Evolutionary conservation across 768 basidiomycete species (phyloP).

Genomic region (Rhizopogon roseolus): DNA sequence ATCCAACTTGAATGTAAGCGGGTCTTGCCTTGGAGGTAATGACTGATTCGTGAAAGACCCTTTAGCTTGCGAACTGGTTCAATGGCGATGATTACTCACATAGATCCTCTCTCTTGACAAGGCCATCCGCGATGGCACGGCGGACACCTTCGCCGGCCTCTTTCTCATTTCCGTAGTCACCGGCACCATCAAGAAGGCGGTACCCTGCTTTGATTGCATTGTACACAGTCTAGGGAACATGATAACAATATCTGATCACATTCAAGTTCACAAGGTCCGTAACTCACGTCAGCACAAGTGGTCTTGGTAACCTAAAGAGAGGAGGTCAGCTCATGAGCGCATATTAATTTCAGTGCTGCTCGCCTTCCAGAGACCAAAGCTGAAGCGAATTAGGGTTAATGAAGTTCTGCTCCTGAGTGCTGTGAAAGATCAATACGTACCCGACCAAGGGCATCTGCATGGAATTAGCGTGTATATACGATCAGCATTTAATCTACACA

Average conservation of each 20-base stretch:
- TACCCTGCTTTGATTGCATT: conserved; percentile 83
- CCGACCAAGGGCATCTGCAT: conserved; percentile 67
- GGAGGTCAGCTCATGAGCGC: not conserved
- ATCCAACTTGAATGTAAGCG: not conserved
- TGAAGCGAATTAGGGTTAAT: conserved; percentile 17
- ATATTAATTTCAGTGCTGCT: conserved; percentile 4
- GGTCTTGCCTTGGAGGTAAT: conserved; percentile 73
- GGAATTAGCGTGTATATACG: not conserved
- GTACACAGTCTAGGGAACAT: conserved; percentile 59
- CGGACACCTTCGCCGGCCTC: conserved; percentile 76
- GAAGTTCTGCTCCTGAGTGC: not conserved
- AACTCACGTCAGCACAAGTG: conserved; percentile 54
- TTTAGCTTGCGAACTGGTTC: not conserved
- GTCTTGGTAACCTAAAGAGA: conserved; percentile 47
- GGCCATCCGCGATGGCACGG: conserved; percentile 72
- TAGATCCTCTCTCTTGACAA: conserved; percentile 85
- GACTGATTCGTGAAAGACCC: conserved; percentile 34
- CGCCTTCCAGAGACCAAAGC: conserved; percentile 73
- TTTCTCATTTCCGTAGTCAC: conserved; percentile 88
- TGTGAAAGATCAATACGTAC: conserved; percentile 27
- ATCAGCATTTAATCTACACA: not conserved
- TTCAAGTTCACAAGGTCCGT: not conserved
- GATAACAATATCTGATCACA: not conserved
- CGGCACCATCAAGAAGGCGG: conserved; percentile 81
- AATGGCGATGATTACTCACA: conserved; percentile 42